phyloP scores from a whole-genome alignment of 2,329 filamentous ascomycete genomes.

The Juglanconis oblonga region DNA sequence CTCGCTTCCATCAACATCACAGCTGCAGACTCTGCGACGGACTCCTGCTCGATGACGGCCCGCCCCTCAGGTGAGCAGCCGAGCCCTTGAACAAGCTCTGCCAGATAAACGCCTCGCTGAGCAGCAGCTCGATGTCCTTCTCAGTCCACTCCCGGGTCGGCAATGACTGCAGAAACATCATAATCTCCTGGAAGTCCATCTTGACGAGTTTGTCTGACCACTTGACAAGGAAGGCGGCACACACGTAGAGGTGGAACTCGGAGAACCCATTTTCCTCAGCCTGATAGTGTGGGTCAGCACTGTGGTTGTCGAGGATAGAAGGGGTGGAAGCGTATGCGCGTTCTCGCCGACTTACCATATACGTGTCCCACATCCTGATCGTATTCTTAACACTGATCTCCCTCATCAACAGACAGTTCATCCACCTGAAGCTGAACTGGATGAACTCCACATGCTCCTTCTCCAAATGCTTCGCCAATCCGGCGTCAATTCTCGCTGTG shows the following conservation, averaged over 20 bases:
- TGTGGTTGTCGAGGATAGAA: neutral
- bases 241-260: slow-evolving; percentile 97
- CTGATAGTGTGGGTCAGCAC: slow-evolving; percentile 41
- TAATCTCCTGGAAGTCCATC: slow-evolving; percentile 98
- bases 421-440: slow-evolving; percentile 98
- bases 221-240: slow-evolving; percentile 95
- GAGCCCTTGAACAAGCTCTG: slow-evolving; percentile 95
- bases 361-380: slow-evolving; percentile 99
- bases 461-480: slow-evolving; percentile 83
- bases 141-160: slow-evolving; percentile 95
- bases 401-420: slow-evolving; percentile 98
- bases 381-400: slow-evolving; percentile 96
- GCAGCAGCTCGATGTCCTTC: slow-evolving; percentile 92
- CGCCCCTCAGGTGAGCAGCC: slow-evolving; percentile 75
- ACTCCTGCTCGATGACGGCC: slow-evolving; percentile 34
- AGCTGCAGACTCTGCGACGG: slow-evolving; percentile 41
- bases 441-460: slow-evolving; percentile 95
- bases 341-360: slow-evolving; percentile 65
- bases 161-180: slow-evolving; percentile 98
- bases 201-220: slow-evolving; percentile 94
- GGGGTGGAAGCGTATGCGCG: neutral
- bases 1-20: slow-evolving; percentile 16
- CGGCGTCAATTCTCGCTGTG: slow-evolving; percentile 82
- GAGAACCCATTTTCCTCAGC: slow-evolving; percentile 98
- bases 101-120: slow-evolving; percentile 98